Percentiles rank a stretch among this genome's conserved stretches.
Evolutionary conservation across 2,329 filamentous ascomycete species (phyloP).

Genomic region (Zalaria obscura): DNA sequence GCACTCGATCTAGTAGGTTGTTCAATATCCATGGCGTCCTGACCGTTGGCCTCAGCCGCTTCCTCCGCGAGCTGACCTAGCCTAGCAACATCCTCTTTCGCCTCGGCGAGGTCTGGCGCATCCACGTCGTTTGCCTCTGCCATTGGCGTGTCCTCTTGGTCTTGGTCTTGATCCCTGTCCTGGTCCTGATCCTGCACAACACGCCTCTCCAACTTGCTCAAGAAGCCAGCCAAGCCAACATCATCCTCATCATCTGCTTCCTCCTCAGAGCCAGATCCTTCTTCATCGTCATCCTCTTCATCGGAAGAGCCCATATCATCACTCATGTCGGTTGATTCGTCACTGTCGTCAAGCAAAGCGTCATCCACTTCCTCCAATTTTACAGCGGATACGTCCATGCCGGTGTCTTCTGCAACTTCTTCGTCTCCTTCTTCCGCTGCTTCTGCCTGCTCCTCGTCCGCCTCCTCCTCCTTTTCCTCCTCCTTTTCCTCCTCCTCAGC

Average conservation of each 20-base stretch:
- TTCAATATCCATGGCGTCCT: neutral
- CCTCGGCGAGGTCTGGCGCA: no score
- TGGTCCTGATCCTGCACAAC: conserved; percentile 10
- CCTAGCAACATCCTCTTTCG: no score
- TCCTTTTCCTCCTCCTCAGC: conserved; percentile 13
- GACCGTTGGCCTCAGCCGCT: no score
- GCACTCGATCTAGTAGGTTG: neutral
- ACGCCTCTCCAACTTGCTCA: conserved; percentile 11
- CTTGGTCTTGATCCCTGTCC: neutral
- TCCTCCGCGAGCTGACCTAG: no score
- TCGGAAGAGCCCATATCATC: conserved; percentile 21
- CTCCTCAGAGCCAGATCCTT: conserved; percentile 14
- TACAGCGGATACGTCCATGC: conserved; percentile 20
- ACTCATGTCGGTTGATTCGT: conserved; percentile 24
- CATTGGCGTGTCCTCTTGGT: neutral
- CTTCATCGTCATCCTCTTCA: conserved; percentile 17
- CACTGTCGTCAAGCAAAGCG: conserved; percentile 23
- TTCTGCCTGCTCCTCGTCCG: conserved; percentile 1
- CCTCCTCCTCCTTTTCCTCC: conserved; percentile 7
- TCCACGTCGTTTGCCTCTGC: neutral
- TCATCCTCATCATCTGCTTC: conserved; percentile 7
- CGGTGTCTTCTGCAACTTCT: neutral
- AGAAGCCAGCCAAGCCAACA: conserved; percentile 12
- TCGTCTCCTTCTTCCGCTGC: neutral
- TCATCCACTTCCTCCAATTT: conserved; percentile 25